Percentiles rank a stretch among this genome's conserved stretches.
Conservation (phyloP, 768 basidiomycete genomes). For the Trametes cingulata region DNA sequence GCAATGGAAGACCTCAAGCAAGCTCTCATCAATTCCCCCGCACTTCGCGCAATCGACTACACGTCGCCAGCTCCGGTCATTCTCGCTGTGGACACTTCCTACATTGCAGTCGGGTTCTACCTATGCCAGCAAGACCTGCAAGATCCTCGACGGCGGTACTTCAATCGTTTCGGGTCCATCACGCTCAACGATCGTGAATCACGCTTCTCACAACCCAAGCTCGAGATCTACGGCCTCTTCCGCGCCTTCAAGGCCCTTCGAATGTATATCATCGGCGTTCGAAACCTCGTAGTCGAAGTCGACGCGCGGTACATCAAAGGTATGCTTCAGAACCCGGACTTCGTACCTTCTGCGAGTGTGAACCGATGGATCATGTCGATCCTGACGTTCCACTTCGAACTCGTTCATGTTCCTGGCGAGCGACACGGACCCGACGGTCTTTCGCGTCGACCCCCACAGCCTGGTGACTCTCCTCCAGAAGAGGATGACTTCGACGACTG, state of each 20-base stretch:
- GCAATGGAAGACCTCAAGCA: constrained; percentile 26
- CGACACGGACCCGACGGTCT: constrained; percentile 36
- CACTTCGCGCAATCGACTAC: constrained; percentile 26
- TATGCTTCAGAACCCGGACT: constrained; percentile 32
- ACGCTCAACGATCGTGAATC: constrained; percentile 33
- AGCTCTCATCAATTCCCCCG: constrained; percentile 5
- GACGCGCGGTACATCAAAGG: constrained; percentile 37
- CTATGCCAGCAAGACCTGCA: constrained; percentile 28
- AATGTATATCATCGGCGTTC: constrained; percentile 31
- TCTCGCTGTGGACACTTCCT: constrained; percentile 30
- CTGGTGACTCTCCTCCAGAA: not conserved
- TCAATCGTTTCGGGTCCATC: constrained; percentile 40
- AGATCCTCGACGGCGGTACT: constrained; percentile 20
- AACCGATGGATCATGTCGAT: constrained; percentile 45
- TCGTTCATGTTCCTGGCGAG: constrained; percentile 42
- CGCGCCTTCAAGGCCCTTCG: constrained; percentile 9
- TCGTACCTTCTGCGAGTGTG: constrained; percentile 37
- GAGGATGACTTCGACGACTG: constrained; percentile 10
- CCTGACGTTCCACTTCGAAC: constrained; percentile 35
- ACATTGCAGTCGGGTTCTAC: constrained; percentile 28
- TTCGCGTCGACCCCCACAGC: constrained; percentile 22
- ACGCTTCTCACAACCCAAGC: constrained; percentile 35
- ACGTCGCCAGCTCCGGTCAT: constrained; percentile 9
- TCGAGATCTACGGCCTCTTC: constrained; percentile 30
- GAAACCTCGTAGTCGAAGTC: too few relatives aligned